A percentile compares a stretch with the other conserved stretches of the same genome.
These are phyloP conservation scores for Aureobasidium uvarum DNA, from an alignment of 2,329 filamentous ascomycete genomes.

Conservation along the genomic window DNA sequence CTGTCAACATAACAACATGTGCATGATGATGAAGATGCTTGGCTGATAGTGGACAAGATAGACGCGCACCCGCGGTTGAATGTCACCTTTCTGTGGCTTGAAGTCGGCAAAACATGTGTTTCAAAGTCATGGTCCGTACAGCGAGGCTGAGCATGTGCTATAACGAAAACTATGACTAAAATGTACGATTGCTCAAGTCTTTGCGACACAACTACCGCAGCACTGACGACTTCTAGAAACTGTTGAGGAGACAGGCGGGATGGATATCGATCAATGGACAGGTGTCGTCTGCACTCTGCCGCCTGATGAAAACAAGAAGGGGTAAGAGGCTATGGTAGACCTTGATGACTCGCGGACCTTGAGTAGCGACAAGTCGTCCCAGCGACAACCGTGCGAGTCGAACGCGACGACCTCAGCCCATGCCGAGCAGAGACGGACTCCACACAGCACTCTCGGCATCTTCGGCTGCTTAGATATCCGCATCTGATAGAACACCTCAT, in stretches of 20 bases:
- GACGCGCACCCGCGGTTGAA: background rate
- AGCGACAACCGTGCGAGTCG: conserved; percentile 12
- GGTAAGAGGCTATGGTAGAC: background rate
- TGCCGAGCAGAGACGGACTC: conserved; percentile 11
- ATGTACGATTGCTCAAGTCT: conserved; percentile 1
- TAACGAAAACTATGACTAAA: conserved; percentile 23
- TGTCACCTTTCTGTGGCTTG: conserved; percentile 2
- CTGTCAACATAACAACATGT: background rate
- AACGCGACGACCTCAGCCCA: conserved; percentile 2
- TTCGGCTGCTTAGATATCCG: background rate
- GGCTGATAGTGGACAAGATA: background rate
- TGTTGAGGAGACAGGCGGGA: conserved; percentile 4
- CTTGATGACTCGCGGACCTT: conserved; percentile 8
- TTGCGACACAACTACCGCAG: conserved; percentile 11
- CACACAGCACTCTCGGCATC: background rate
- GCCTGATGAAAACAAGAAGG: background rate
- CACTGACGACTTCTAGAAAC: conserved; percentile 13
- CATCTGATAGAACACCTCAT: background rate
- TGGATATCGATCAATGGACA: background rate
- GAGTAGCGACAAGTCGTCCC: conserved; percentile 8
- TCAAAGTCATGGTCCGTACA: background rate
- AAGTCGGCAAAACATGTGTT: background rate
- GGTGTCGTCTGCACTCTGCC: conserved; percentile 1
- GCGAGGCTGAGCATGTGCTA: conserved; percentile 17
- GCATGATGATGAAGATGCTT: background rate